Base-by-base conservation (phyloP, 176 grass and related monocot species). In the Carex pumila region DNA sequence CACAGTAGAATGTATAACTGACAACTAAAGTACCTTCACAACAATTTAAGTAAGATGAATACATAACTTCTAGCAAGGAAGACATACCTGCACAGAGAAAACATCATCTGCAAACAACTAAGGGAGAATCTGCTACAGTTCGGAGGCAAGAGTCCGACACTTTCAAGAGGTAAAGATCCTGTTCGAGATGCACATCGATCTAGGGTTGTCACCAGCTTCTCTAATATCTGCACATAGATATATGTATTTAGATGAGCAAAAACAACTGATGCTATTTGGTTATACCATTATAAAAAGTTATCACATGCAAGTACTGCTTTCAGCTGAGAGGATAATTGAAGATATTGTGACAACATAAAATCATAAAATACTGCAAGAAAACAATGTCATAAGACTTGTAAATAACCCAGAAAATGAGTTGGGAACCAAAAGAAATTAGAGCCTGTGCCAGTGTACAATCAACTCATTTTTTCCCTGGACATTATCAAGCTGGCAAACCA, bases 141-240 rank as follows among this genome's bases (percentile, higher is more conserved):
- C 21, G 90, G 86, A 83, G 96, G 96, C 89, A 98, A 80, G 65
- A 95, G 89, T 66, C 93, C 89, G 84, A 95, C 96, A 80, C 89
- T 98, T 83, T 98, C 92, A 74, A 93, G 72, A 84, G 96, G 93
- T 55, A 98, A 88, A 61, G 91, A 98, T 85, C 93, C 96, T 74
- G 93, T 98, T 89, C 96, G 88, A 72, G 92, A 95, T 83, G 96
- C 96, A 90, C 96, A 98, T 71, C 62, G 92, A 89, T 98, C 96
- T 71, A 98, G 89, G 73, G 92, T 93, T 71, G 87, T 98, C 45
- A 95, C 93, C 73, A 98, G 89, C 85, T 93, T 89, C 91, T 95
- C 86, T 79, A 98, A 86, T 88, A 98, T 86, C 96, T 98, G 91
- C 84, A 95, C 80, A 49, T 65, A 81, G 54, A 70, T 52, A 71